Evolutionary conservation across 306 rosid genomes (phyloP).

Genomic region (Prunus salicina): DNA sequence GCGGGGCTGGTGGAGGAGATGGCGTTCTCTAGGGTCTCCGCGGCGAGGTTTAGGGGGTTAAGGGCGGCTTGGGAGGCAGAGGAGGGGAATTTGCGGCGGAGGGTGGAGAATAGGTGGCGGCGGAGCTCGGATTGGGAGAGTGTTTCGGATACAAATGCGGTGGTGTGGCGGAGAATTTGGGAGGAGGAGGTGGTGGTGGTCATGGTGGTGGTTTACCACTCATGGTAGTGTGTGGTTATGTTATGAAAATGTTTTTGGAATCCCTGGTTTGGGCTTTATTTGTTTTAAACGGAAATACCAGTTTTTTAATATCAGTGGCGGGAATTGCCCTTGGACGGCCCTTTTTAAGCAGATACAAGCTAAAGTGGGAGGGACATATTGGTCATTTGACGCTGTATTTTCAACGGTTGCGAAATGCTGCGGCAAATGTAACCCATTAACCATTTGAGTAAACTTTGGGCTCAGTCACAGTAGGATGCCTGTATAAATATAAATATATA

Average conservation of each 20-base stretch:
- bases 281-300: constrained; percentile 31
- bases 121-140: constrained; percentile 54
- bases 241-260: not conserved
- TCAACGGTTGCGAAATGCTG: not conserved
- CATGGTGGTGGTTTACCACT: constrained; percentile 25
- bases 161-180: constrained; percentile 48
- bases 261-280: not conserved
- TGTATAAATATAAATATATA: not conserved
- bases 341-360: not conserved
- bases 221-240: not conserved
- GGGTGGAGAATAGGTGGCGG: constrained; percentile 36
- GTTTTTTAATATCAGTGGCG: constrained; percentile 23
- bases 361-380: not conserved
- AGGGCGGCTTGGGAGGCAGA: constrained; percentile 27
- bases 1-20: constrained; percentile 40
- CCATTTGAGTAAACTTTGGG: not conserved
- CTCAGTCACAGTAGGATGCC: not conserved
- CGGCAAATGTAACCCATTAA: not conserved
- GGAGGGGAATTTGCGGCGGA: constrained; percentile 22
- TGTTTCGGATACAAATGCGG: constrained; percentile 44
- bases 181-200: constrained; percentile 37
- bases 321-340: constrained; percentile 44
- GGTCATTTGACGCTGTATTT: not conserved
- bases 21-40: constrained; percentile 56
- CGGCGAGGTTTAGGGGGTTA: constrained; percentile 52